Evolutionary conservation across 495 filamentous ascomycete genomes (phyloP).

Genomic region (Ascodesmis nigricans): DNA sequence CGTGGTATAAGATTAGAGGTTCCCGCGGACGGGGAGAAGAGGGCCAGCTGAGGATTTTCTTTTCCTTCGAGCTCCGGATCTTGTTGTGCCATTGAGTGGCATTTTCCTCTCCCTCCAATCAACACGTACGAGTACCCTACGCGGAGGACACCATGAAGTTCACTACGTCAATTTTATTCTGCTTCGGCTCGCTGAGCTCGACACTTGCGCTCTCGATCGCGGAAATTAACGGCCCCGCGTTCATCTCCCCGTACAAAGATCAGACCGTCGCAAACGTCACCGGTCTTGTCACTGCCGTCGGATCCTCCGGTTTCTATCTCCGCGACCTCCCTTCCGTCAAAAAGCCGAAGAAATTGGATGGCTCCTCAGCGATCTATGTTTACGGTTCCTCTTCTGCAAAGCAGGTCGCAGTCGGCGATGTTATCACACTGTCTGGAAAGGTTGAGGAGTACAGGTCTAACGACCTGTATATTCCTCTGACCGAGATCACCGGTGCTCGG

Average conservation of each 20-base stretch:
- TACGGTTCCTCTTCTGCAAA: constrained; percentile 25
- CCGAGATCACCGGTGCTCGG: constrained; percentile 31
- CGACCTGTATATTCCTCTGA: constrained; percentile 31
- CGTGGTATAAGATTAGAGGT: no score
- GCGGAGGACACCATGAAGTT: no score
- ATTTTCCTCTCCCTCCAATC: no score
- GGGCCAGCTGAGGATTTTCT: no score
- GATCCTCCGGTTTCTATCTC: constrained; percentile 34
- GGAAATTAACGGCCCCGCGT: constrained; percentile 39
- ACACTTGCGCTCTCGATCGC: constrained; percentile 35
- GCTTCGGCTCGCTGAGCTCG: no score
- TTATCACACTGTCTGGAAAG: constrained; percentile 30
- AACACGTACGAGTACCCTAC: no score
- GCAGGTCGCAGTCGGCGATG: constrained; percentile 32
- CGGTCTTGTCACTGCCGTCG: constrained; percentile 38
- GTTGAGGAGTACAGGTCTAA: constrained; percentile 34
- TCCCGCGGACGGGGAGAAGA: no score
- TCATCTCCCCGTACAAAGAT: constrained; percentile 32
- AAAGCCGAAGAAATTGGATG: constrained; percentile 20
- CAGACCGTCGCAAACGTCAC: constrained; percentile 31
- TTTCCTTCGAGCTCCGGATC: no score
- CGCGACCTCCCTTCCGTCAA: constrained; percentile 30
- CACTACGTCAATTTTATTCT: no score
- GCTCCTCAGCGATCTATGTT: constrained; percentile 36
- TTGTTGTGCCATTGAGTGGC: no score